These are phyloP conservation scores for Coemansia asiatica DNA, from an alignment of 192 early-diverging fungal species.

Conservation along the genomic window DNA sequence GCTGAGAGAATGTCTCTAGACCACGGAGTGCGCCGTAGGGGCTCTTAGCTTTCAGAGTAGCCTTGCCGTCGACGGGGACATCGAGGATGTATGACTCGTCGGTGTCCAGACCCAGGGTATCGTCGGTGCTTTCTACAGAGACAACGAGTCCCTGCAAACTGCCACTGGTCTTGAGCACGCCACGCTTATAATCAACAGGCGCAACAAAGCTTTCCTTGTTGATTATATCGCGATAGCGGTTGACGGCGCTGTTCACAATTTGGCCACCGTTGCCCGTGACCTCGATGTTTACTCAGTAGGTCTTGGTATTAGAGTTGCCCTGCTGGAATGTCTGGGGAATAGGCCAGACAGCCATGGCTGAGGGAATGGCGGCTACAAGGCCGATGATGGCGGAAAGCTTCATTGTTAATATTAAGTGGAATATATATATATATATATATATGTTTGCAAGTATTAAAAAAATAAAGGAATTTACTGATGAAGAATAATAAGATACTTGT, in stretches of 20 bases:
- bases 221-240: slow-evolving; percentile 40
- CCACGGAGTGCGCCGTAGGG: slow-evolving; percentile 69
- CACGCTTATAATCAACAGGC: slow-evolving; percentile 43
- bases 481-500: too few relatives aligned
- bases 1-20: slow-evolving; percentile 72
- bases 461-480: not conserved
- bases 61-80: slow-evolving; percentile 57
- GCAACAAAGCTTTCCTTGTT: slow-evolving; percentile 39
- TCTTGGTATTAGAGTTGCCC: slow-evolving; percentile 36
- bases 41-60: slow-evolving; percentile 59
- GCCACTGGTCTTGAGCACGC: slow-evolving; percentile 27
- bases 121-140: slow-evolving; percentile 27
- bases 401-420: slow-evolving; percentile 4
- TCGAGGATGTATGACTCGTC: slow-evolving; percentile 71
- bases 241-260: slow-evolving; percentile 24
- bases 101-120: slow-evolving; percentile 53
- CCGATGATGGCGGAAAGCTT: slow-evolving; percentile 37
- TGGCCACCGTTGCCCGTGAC: slow-evolving; percentile 16
- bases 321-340: slow-evolving; percentile 33
- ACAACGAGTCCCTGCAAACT: slow-evolving; percentile 26
- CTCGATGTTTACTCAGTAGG: slow-evolving; percentile 22
- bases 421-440: not conserved
- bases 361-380: slow-evolving; percentile 32
- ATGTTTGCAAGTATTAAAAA: not conserved
- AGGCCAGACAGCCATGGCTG: slow-evolving; percentile 44